Base-by-base conservation (phyloP, 306 rosid species). In the Dalbergia cultrata region DNA sequence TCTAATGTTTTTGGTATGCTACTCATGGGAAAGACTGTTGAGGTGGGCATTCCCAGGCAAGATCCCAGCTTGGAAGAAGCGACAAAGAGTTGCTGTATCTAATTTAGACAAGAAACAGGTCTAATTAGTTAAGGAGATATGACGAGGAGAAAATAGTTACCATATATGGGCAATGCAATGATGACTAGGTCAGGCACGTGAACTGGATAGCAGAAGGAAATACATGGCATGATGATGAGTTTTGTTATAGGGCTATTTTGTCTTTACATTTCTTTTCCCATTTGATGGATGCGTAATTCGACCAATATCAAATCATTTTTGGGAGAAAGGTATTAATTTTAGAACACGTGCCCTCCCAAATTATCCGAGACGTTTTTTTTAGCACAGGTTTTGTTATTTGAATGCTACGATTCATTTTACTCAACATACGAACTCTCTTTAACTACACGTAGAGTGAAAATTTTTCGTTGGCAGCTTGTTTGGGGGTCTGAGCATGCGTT, bases 1-100 rank as follows among this genome's bases (percentile, higher is more conserved):
- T 53, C 88, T 92, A 22, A 96, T 92, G 98, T 93, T 89, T 74
- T 31, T 90, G 82, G 76, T 64, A 80, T 96, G 99, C 89, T 93
- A 90, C 85, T 82, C 91, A 7, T 92, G 98, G 99, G 99, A 96
- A 90, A 90, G 93, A 77, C 76, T 93, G 14, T 76, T 96, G 65
- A 84, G 99, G 82, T 93, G 96, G 98, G 92, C 86, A 37, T 96
- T 93, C 86, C 99, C 99, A 0, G 99, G 98, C 45, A 93, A 87
- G 83, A 85, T 96, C 74, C 98, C 99, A 0, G 86, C 89, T 16
- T 93, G 99, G 99, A 91, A 87, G 91, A 93, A 84, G 86, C 88
- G 93, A 35, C 99, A 95, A 84, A 84, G 89, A 12, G 14, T 65
- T 13, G 94, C 92, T n/a, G 90, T 89, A 34, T 85, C 91, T 62